Conservation (phyloP, 768 basidiomycete genomes). For the Trametopsis cervina region DNA sequence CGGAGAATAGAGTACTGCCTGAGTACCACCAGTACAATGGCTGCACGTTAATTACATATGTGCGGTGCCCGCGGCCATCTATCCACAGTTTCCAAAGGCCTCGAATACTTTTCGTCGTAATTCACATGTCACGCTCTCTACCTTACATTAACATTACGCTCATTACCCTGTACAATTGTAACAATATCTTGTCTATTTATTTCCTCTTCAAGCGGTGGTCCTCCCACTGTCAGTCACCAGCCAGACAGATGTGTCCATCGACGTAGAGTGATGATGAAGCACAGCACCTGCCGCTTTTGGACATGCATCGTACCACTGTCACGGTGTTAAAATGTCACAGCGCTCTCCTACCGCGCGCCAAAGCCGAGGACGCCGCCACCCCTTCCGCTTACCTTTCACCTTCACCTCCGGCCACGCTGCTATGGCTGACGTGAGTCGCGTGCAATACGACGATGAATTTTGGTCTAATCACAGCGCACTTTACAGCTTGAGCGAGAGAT, state of each 20-base stretch:
- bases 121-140: no score
- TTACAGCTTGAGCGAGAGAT: conserved; percentile 55
- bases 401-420: not conserved
- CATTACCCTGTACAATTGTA: no score
- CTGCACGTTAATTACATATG: no score
- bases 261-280: not conserved
- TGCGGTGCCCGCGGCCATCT: no score
- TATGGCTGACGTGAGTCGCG: conserved; percentile 3
- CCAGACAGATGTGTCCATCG: not conserved
- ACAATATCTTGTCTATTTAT: no score
- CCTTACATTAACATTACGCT: no score
- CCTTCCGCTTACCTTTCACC: not conserved
- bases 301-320: no score
- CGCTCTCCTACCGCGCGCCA: not conserved
- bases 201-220: no score
- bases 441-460: not conserved
- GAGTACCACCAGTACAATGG: no score
- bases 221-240: not conserved
- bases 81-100: no score
- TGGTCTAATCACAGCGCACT: not conserved
- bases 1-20: no score
- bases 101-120: no score
- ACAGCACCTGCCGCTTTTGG: not conserved
- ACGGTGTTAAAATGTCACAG: not conserved
- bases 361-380: not conserved